phyloP scores from a whole-genome alignment of 345 rosid genomes.

The Raphanus raphanistrum region DNA sequence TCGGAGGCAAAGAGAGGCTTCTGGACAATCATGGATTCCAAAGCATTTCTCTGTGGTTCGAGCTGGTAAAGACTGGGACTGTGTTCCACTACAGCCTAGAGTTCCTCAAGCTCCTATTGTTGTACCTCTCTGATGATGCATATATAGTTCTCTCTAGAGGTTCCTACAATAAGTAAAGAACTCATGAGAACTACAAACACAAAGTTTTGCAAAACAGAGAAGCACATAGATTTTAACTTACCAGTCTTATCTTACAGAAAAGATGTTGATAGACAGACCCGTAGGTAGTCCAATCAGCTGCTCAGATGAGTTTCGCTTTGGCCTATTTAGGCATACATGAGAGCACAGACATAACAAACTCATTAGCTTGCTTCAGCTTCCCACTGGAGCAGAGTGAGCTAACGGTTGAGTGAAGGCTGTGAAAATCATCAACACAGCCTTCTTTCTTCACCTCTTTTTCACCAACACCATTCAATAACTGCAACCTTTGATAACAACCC shows the following conservation, averaged over 20 bases:
- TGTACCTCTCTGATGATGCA: slow-evolving; percentile 40
- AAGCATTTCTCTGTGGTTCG: slow-evolving; percentile 52
- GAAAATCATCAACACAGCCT: slow-evolving; percentile 44
- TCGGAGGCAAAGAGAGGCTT: slow-evolving; percentile 46
- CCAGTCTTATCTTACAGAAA: background rate
- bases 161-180: slow-evolving; percentile 15
- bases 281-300: no score
- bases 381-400: slow-evolving; percentile 71
- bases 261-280: no score
- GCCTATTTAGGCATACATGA: slow-evolving; percentile 37
- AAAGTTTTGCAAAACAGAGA: slow-evolving; percentile 11
- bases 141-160: background rate
- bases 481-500: slow-evolving; percentile 21
- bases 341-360: slow-evolving; percentile 47
- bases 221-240: slow-evolving; percentile 3
- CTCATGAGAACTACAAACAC: slow-evolving; percentile 5
- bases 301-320: no score
- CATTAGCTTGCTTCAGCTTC: slow-evolving; percentile 63
- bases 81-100: slow-evolving; percentile 50
- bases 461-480: slow-evolving; percentile 18
- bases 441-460: slow-evolving; percentile 30
- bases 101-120: slow-evolving; percentile 70
- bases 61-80: slow-evolving; percentile 59
- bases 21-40: slow-evolving; percentile 62
- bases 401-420: slow-evolving; percentile 50